A percentile compares a stretch with the other conserved stretches of the same genome.
Evolutionary conservation across 306 rosid species (phyloP).

Genomic region (Fragaria ananassa): DNA sequence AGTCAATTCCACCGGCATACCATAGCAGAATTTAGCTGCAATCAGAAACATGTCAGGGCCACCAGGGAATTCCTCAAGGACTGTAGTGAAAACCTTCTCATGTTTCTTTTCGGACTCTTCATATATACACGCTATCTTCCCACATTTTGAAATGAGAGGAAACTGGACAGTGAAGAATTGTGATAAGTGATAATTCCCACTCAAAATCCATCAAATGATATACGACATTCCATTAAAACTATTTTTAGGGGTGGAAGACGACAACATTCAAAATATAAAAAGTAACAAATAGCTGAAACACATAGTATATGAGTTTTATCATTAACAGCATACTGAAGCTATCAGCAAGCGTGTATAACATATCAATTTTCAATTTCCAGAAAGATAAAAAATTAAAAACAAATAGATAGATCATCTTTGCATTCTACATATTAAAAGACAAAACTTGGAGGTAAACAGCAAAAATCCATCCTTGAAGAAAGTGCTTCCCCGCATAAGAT

Average conservation of each 20-base stretch:
- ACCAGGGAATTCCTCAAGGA: constrained; percentile 79
- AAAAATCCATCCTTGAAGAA: neutral
- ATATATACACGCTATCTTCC: constrained; percentile 53
- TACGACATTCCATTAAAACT: neutral
- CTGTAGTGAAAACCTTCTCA: constrained; percentile 39
- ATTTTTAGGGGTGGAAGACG: neutral
- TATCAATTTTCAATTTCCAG: neutral
- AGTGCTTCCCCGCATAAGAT: neutral
- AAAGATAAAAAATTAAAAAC: neutral
- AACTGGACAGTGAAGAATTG: constrained; percentile 57
- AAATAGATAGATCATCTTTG: neutral
- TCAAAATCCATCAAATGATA: constrained; percentile 19
- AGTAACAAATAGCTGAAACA: neutral
- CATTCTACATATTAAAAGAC: neutral
- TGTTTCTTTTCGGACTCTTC: constrained; percentile 49
- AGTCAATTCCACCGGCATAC: constrained; percentile 60
- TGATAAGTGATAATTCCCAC: constrained; percentile 19
- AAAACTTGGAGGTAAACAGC: neutral
- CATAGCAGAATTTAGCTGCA: constrained; percentile 75
- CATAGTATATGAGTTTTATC: neutral
- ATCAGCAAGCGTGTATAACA: neutral
- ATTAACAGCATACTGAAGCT: neutral
- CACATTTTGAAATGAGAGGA: constrained; percentile 83
- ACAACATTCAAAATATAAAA: neutral
- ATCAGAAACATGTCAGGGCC: constrained; percentile 72